A percentile compares a stretch with the other conserved stretches of the same genome.
Conservation (phyloP, 352 stramenopile genomes). For the Phytophthora tubulina region DNA sequence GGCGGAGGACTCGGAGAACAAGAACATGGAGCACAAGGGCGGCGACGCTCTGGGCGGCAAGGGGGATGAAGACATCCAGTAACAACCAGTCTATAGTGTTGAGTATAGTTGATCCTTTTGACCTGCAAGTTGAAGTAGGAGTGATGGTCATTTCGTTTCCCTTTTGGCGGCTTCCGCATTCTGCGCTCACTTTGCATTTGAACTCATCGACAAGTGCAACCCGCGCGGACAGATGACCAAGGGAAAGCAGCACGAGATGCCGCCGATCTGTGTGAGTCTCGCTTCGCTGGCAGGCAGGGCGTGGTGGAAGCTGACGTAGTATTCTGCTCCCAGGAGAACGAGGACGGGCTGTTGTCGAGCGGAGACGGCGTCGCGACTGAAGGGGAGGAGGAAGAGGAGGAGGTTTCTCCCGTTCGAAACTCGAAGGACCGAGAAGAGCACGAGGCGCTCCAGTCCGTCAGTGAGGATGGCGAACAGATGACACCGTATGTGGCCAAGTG, state of each 20-base stretch:
- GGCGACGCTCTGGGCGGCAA: conserved; percentile 50
- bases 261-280: conserved; percentile 25
- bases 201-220: conserved; percentile 32
- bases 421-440: conserved; percentile 20
- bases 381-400: conserved; percentile 44
- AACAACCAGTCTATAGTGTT: not conserved
- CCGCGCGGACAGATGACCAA: conserved; percentile 30
- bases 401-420: conserved; percentile 12
- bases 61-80: conserved; percentile 43
- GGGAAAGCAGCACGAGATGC: conserved; percentile 39
- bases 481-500: conserved; percentile 61
- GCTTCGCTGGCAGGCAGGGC: not conserved
- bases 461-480: conserved; percentile 39
- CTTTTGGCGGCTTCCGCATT: conserved; percentile 29
- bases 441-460: not conserved
- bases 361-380: conserved; percentile 44
- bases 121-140: conserved; percentile 54
- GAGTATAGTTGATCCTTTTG: conserved; percentile 12
- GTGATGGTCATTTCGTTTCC: conserved; percentile 51
- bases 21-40: conserved; percentile 88
- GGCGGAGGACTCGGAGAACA: conserved; percentile 93
- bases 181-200: conserved; percentile 24
- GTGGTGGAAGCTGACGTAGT: not conserved
- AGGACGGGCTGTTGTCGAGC: conserved; percentile 34
- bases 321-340: conserved; percentile 27